Evolutionary conservation across 305 asterid species (phyloP), one percentile per base, ranked within the genome.

Genomic region (Nicotiana rustica): DNA sequence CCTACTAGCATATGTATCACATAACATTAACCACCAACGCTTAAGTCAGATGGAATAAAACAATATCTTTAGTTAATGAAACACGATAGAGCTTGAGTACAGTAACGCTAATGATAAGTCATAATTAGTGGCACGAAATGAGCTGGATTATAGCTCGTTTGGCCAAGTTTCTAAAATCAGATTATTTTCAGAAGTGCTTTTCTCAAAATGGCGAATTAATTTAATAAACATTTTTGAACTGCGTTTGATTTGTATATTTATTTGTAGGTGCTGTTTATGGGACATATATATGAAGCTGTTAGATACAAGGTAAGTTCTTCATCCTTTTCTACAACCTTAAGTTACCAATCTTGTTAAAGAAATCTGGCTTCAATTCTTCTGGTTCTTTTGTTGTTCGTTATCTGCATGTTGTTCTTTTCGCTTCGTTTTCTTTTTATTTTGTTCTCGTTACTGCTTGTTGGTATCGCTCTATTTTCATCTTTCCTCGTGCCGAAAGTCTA

Each of bases 251-350:
- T 25, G 14, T 55, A 13, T 70, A 64, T 61, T 86, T 52, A 81
- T 83, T 65, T 87, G 85, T 91, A 91, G 97, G 95, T 83, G 95
- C 91, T 86, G 95, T 92, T 67, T 91, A 89, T 86, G 97, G 93
- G 83, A 92, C 93, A 64, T 89, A 88, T 77, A 64, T 89, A 88
- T 73, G 93, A 92, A 84, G 95, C 93, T 79, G 81, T 91, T 84
- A 87, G 93, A 84, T 85, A 85, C 90, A 92, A 91, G 97, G 95
- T 90, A 82, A 79, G 81, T 49, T 73, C 15, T 4, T 73, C 25
- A 70, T 70, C 60, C 14, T 44, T 47, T 47, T 47, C 38, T 47
- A 13, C 61, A 31, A 41, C 60, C 59, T 18, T 2, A 41, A 10
- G 56, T 70, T 19, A 70, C 18, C 12, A 47, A 19, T 35, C 19